These are phyloP conservation scores for Cornus florida DNA, from an alignment of 148 eudicot species.

Conservation along the genomic window DNA sequence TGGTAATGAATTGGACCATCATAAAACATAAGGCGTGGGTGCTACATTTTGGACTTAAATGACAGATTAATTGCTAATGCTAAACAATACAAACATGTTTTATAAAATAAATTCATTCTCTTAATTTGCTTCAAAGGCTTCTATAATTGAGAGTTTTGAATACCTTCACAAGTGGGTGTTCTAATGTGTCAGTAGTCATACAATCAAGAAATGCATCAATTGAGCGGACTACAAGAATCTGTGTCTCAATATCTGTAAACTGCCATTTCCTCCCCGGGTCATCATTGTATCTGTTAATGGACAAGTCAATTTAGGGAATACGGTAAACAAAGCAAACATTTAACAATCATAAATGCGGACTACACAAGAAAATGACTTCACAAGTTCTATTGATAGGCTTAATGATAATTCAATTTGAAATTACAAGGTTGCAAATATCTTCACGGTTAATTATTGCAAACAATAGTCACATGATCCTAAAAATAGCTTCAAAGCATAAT, in stretches of 20 bases:
- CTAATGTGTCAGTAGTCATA: constrained; percentile 52
- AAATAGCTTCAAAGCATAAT: too few relatives aligned
- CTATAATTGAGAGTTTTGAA: background rate
- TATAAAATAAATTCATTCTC: background rate
- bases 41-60: too few relatives aligned
- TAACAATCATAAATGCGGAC: background rate
- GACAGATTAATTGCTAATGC: background rate
- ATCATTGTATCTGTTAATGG: constrained; percentile 37
- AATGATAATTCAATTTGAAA: background rate
- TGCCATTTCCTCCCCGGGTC: constrained; percentile 54
- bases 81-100: background rate
- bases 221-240: constrained; percentile 70
- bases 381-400: background rate
- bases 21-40: background rate
- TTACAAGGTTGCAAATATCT: background rate
- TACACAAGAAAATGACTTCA: background rate
- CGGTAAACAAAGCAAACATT: background rate
- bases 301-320: background rate
- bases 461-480: background rate
- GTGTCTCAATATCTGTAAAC: constrained; percentile 65
- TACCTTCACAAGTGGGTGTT: constrained; percentile 77
- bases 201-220: constrained; percentile 74
- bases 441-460: background rate
- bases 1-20: background rate
- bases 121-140: background rate